phyloP scores from a whole-genome alignment of 2,329 filamentous ascomycete species.

The Aureobasidium sp. region DNA sequence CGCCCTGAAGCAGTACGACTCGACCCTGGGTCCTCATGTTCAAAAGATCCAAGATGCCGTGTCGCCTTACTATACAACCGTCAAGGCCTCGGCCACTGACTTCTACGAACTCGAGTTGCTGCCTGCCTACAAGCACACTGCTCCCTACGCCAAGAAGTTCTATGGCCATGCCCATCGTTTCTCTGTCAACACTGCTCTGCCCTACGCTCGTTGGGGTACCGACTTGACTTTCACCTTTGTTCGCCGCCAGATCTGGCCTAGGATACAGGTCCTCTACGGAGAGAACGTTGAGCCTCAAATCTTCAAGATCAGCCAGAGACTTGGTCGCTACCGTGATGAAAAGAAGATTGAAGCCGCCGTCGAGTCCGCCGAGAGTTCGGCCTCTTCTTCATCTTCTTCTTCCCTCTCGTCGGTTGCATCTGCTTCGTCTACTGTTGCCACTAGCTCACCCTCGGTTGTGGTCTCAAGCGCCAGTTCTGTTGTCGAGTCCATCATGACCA shows the following conservation, averaged over 20 bases:
- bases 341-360: conserved; percentile 53
- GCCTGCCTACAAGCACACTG: conserved; percentile 64
- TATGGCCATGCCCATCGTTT: conserved; percentile 61
- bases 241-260: conserved; percentile 70
- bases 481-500: conserved; percentile 20
- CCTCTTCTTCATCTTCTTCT: conserved; percentile 17
- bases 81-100: conserved; percentile 53
- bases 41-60: conserved; percentile 48
- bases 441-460: conserved; percentile 9
- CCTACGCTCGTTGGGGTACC: conserved; percentile 62
- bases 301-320: conserved; percentile 78
- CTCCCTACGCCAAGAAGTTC: conserved; percentile 62
- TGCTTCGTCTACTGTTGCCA: not conserved
- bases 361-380: conserved; percentile 41
- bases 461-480: conserved; percentile 15
- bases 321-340: conserved; percentile 65
- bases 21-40: conserved; percentile 65
- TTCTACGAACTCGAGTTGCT: conserved; percentile 65
- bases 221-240: conserved; percentile 62
- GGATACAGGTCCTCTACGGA: conserved; percentile 68
- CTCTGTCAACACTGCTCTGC: conserved; percentile 59
- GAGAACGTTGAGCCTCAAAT: conserved; percentile 95
- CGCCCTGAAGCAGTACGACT: conserved; percentile 58
- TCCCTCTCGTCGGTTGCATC: conserved; percentile 1
- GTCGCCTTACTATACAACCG: conserved; percentile 64